phyloP scores from a whole-genome alignment of 352 stramenopile genomes.

The Phytopythium mirpurense region DNA sequence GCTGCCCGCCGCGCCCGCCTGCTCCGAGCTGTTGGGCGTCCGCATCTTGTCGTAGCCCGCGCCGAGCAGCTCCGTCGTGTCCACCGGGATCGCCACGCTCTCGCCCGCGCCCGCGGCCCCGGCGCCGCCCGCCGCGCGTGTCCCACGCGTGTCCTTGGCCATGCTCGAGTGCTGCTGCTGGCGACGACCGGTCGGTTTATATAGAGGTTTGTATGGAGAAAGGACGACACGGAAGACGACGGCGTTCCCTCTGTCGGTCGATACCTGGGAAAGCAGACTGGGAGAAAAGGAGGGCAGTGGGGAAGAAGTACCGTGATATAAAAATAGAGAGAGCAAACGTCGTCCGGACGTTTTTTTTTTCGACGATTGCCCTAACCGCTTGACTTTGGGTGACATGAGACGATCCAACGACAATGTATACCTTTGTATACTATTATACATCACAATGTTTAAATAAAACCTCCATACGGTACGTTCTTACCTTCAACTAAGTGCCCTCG shows the following conservation, averaged over 20 bases:
- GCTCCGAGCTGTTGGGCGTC: conserved; percentile 38
- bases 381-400: conserved; percentile 1
- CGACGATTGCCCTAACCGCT: not conserved
- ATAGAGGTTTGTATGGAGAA: conserved; percentile 2
- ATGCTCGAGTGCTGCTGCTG: too few species aligned
- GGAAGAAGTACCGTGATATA: conserved; percentile 1
- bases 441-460: too few species aligned
- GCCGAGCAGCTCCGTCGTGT: conserved; percentile 27
- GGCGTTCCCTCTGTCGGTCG: not conserved
- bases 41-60: conserved; percentile 57
- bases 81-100: conserved; percentile 26
- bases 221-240: not conserved
- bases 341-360: not conserved
- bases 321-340: conserved; percentile 2
- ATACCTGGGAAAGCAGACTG: too few species aligned
- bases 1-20: conserved; percentile 8
- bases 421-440: too few species aligned
- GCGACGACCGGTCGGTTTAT: not conserved
- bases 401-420: too few species aligned
- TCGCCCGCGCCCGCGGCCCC: conserved; percentile 12
- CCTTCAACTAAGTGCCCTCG: too few species aligned
- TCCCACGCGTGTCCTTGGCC: conserved; percentile 14
- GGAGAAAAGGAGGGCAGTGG: not conserved
- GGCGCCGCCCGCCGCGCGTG: conserved; percentile 5
- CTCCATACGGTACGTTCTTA: too few species aligned